Evolutionary conservation across 306 rosid species (phyloP), one percentile per base, ranked within the genome.

Genomic region (Ceratonia siliqua): DNA sequence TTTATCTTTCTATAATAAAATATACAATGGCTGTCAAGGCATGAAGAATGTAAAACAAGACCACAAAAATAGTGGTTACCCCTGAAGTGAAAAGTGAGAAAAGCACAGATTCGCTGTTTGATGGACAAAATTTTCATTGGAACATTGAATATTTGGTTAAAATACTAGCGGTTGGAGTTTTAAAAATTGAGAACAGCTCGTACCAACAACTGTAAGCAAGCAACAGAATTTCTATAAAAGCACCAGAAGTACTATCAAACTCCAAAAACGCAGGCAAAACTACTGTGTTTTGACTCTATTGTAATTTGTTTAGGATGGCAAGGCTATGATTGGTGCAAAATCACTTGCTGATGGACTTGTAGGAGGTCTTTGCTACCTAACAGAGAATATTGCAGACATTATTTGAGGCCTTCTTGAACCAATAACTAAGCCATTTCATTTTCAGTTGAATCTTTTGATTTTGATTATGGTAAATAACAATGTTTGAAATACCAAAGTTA

Each of bases 371-470:
- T 46, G 50, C 25, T 55, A 59, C 58, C 66, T 27, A 69, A 41
- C 56, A 68, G 42, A 73, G 21, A 74, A 18, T 35, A 70, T 81
- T 43, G 53, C 69, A 57, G 8, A 39, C 22, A 55, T 62, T 73
- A 62, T 8, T 22, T 35, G 10, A 41, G 8, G 49, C 7, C 58
- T 17, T 65, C 54, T 53, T 15, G 15, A 64, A 82, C 64, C 42
- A 57, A 18, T 9, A 73, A 57, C 8, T 10, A 3, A 55, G 65
- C 61, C 71, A 46, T 36, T 53, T 32, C 22, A 14, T 55, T 76
- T 27, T 22, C 72, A 55, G 49, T 53, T 24, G 43, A 61, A 54
- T 46, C 39, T 8, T 32, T 39, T 24, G 10, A 17, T n/a, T n/a
- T n/a, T n/a, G n/a, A n/a, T n/a, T n/a, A n/a, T n/a, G n/a, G n/a